phyloP scores from a whole-genome alignment of 2,329 filamentous ascomycete genomes.

The Diaporthe ampelina region DNA sequence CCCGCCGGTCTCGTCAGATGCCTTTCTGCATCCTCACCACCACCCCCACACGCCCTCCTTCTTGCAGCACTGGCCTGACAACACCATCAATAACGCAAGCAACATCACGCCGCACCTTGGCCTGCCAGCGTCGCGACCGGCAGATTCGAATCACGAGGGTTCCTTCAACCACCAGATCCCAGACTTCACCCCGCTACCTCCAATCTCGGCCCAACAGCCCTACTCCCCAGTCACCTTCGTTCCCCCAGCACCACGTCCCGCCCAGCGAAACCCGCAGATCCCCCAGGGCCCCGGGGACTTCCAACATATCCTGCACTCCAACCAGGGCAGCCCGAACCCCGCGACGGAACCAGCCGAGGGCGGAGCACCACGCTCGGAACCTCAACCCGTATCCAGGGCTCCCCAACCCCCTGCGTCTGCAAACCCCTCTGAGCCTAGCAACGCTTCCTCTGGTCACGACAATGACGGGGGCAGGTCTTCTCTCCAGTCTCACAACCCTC shows the following conservation, averaged over 20 bases:
- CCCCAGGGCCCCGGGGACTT: conserved; percentile 34
- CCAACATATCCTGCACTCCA: conserved; percentile 33
- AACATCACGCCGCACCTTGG: conserved; percentile 16
- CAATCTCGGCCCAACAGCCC: conserved; percentile 25
- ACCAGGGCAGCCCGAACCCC: conserved; percentile 16
- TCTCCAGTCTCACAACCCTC: conserved; percentile 6
- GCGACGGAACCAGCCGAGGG: not conserved
- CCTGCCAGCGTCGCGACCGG: conserved; percentile 21
- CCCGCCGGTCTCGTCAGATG: conserved; percentile 31
- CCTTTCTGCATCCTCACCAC: conserved; percentile 26
- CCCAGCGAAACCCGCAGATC: conserved; percentile 17
- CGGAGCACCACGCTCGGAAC: not conserved
- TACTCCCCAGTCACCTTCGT: conserved; percentile 28
- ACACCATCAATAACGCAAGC: not conserved
- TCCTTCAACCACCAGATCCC: conserved; percentile 31
- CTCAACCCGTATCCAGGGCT: not conserved
- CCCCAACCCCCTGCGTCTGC: not conserved
- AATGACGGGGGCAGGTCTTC: conserved; percentile 7
- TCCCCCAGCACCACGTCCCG: conserved; percentile 7
- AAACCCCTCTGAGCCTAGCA: not conserved
- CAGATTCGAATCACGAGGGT: conserved; percentile 15
- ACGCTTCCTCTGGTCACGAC: conserved; percentile 14
- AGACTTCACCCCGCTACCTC: conserved; percentile 26
- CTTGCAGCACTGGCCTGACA: conserved; percentile 23
- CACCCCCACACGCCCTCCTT: conserved; percentile 20